phyloP scores from a whole-genome alignment of 2,329 filamentous ascomycete genomes.

The Trichoderma asperellum region DNA sequence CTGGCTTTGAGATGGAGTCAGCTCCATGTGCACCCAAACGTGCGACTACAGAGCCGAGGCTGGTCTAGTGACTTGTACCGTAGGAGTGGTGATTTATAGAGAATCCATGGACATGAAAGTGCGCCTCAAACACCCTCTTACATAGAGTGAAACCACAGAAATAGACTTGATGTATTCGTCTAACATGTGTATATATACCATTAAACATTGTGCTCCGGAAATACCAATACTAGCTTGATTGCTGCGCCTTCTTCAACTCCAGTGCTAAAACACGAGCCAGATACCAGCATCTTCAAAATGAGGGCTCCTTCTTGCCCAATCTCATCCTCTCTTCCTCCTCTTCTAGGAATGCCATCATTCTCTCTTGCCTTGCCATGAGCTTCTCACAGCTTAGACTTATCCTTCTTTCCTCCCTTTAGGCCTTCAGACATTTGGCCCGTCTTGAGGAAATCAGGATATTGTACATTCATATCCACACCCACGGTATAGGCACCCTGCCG shows the following conservation, averaged over 20 bases:
- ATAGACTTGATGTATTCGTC: not conserved
- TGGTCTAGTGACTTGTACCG: not conserved
- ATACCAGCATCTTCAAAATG: not conserved
- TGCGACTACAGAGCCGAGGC: not conserved
- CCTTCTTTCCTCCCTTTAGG: slow-evolving; percentile 42
- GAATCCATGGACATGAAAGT: not conserved
- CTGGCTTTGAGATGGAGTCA: not conserved
- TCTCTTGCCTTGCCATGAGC: not conserved
- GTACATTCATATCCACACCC: slow-evolving; percentile 52
- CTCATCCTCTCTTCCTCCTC: not conserved
- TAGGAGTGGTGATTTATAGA: not conserved
- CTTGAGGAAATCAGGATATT: slow-evolving; percentile 57
- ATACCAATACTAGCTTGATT: not conserved
- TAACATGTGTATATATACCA: not conserved
- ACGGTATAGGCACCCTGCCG: slow-evolving; percentile 52
- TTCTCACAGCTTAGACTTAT: slow-evolving; percentile 47
- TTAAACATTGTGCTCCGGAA: not conserved
- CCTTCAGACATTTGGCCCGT: slow-evolving; percentile 39
- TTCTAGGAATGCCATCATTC: not conserved
- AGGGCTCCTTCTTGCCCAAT: not conserved
- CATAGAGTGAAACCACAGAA: not conserved
- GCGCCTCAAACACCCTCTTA: not conserved
- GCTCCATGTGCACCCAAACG: not conserved
- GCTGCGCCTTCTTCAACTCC: not conserved
- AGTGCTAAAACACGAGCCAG: not conserved